A percentile compares a stretch with the other conserved stretches of the same genome.
Conservation (phyloP, 371 early-diverging fungal species). For the Mortierella sp. region DNA sequence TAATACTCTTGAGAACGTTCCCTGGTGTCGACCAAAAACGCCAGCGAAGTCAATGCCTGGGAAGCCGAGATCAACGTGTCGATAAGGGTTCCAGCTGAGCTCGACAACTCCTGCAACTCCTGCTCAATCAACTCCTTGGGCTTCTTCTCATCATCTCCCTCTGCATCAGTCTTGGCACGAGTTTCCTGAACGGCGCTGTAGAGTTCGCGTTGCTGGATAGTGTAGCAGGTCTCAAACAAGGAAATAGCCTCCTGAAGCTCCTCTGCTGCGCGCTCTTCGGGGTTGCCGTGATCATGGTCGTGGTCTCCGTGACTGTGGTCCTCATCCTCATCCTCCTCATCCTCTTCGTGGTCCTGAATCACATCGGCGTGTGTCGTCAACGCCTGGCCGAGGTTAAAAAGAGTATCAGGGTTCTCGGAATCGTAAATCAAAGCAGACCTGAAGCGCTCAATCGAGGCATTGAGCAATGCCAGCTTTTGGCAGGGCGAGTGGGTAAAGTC, state of each 20-base stretch:
- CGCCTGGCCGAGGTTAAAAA: constrained; percentile 82
- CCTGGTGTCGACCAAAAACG: constrained; percentile 52
- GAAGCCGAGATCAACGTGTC: constrained; percentile 68
- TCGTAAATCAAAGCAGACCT: constrained; percentile 65
- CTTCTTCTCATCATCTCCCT: constrained; percentile 25
- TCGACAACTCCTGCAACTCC: constrained; percentile 50
- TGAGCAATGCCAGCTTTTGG: constrained; percentile 65
- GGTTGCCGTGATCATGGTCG: constrained; percentile 33
- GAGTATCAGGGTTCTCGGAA: constrained; percentile 70
- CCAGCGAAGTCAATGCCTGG: constrained; percentile 58
- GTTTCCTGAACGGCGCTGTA: constrained; percentile 38
- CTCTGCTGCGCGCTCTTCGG: constrained; percentile 61
- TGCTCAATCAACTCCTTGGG: constrained; percentile 41
- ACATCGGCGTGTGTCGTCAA: constrained; percentile 73
- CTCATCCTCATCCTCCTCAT: constrained; percentile 58
- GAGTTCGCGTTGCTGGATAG: constrained; percentile 58
- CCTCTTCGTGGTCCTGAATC: constrained; percentile 69
- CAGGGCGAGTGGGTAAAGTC: constrained; percentile 67
- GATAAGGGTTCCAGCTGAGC: constrained; percentile 57
- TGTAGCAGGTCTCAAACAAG: constrained; percentile 65
- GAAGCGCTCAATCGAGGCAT: constrained; percentile 69
- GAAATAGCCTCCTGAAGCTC: constrained; percentile 70
- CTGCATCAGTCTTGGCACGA: constrained; percentile 14
- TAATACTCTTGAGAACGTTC: constrained; percentile 52
- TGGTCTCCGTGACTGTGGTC: constrained; percentile 41